phyloP scores from a whole-genome alignment of 148 eudicot genomes.

The Camellia granthamiana region DNA sequence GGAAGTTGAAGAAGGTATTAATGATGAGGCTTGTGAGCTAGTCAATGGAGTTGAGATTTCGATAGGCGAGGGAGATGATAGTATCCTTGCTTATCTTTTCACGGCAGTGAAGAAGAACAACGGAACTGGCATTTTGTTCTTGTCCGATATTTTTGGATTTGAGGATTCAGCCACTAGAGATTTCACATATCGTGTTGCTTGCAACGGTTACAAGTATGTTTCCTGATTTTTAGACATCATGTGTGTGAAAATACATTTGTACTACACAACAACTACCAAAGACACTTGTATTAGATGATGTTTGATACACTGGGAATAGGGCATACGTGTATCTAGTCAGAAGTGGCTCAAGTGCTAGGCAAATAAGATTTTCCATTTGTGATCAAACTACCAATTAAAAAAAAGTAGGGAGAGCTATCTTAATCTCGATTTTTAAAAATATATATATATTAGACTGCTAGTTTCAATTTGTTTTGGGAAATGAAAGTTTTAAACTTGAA shows the following conservation, averaged over 20 bases:
- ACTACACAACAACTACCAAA: too few relatives aligned
- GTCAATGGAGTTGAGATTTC: slow-evolving; percentile 75
- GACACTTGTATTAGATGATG: too few relatives aligned
- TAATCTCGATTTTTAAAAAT: too few relatives aligned
- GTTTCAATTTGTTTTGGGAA: too few relatives aligned
- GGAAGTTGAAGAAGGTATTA: slow-evolving; percentile 43
- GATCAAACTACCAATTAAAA: too few relatives aligned
- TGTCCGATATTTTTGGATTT: slow-evolving; percentile 83
- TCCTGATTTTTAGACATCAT: background rate
- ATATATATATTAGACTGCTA: too few relatives aligned
- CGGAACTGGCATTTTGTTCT: slow-evolving; percentile 68
- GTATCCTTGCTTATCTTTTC: slow-evolving; percentile 54
- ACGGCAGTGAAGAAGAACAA: slow-evolving; percentile 94
- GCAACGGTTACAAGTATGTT: slow-evolving; percentile 95
- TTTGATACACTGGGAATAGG: too few relatives aligned
- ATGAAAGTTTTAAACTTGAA: too few relatives aligned
- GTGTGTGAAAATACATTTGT: background rate
- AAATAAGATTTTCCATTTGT: too few relatives aligned
- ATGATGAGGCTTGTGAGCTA: slow-evolving; percentile 82
- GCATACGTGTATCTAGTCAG: too few relatives aligned
- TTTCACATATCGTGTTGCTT: slow-evolving; percentile 90
- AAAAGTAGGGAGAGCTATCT: too few relatives aligned
- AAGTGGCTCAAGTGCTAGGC: too few relatives aligned
- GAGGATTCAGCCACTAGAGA: slow-evolving; percentile 75
- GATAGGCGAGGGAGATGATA: slow-evolving; percentile 60